Percentiles rank a stretch among this genome's conserved stretches.
These are phyloP conservation scores for Psilocybe cubensis DNA, from an alignment of 768 basidiomycete genomes.

Conservation along the genomic window DNA sequence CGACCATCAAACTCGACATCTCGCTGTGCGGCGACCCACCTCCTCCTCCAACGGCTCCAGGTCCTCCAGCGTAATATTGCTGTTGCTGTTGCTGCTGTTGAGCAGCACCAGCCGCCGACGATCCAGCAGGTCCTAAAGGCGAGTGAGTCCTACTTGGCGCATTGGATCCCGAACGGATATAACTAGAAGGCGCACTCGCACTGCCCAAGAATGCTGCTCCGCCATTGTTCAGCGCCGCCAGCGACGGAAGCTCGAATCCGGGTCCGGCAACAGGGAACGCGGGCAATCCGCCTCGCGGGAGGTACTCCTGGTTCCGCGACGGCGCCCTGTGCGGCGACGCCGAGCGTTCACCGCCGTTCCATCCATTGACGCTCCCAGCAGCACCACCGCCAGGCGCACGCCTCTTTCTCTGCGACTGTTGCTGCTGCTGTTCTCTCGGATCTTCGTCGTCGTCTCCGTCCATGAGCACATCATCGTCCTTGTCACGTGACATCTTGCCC, in stretches of 20 bases:
- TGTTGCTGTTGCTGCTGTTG: constrained; percentile 17
- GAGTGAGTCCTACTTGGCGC: constrained; percentile 78
- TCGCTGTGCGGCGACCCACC: constrained; percentile 24
- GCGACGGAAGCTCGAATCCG: constrained; percentile 65
- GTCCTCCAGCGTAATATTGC: constrained; percentile 21
- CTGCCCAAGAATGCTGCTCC: constrained; percentile 36
- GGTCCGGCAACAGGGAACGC: constrained; percentile 17
- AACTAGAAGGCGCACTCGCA: constrained; percentile 51
- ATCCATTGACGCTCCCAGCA: constrained; percentile 25
- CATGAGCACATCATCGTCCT: constrained; percentile 55
- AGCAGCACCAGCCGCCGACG: constrained; percentile 2
- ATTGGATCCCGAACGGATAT: constrained; percentile 65
- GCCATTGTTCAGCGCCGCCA: constrained; percentile 42
- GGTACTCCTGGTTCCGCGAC: constrained; percentile 23
- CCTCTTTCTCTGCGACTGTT: constrained; percentile 22
- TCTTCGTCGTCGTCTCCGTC: constrained; percentile 43
- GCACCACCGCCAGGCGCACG: constrained; percentile 26
- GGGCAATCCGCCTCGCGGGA: constrained; percentile 8
- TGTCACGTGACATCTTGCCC: constrained; percentile 24
- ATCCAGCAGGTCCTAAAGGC: constrained; percentile 54
- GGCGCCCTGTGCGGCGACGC: constrained; percentile 36
- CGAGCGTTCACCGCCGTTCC: constrained; percentile 34
- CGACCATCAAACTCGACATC: constrained; percentile 35
- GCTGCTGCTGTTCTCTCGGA: constrained; percentile 8
- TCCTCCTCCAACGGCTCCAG: not conserved